Evolutionary conservation across 2,329 filamentous ascomycete genomes (phyloP).

Genomic region (Ophiostoma pallidulum): DNA sequence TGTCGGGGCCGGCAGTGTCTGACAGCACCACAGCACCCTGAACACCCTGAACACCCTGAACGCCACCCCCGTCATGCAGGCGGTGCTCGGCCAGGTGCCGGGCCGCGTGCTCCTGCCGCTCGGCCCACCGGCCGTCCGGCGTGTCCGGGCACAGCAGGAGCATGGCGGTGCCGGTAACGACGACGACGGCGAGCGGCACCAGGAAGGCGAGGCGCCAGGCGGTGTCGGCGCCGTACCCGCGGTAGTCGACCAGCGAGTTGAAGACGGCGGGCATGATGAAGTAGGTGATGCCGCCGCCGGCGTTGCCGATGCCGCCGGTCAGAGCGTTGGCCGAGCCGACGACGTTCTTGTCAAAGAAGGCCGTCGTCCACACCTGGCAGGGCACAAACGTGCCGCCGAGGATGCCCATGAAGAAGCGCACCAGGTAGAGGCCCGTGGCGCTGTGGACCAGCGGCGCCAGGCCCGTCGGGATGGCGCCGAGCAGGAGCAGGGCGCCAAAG

Average conservation of each 20-base stretch:
- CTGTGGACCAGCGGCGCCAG: conserved; percentile 68
- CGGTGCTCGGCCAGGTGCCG: conserved; percentile 42
- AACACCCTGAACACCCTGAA: conserved; percentile 35
- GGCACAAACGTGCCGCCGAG: conserved; percentile 72
- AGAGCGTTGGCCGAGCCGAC: conserved; percentile 83
- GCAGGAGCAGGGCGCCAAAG: conserved; percentile 67
- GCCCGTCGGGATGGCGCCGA: conserved; percentile 71
- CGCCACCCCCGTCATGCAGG: conserved; percentile 33
- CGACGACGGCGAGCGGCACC: not conserved
- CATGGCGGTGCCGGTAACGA: not conserved
- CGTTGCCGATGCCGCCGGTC: conserved; percentile 76
- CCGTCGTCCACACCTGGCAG: conserved; percentile 87
- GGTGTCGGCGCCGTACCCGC: not conserved
- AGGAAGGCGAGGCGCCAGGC: conserved; percentile 9
- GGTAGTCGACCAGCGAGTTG: conserved; percentile 31
- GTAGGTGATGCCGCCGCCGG: conserved; percentile 84
- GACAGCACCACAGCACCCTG: conserved; percentile 24
- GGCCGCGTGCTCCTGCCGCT: conserved; percentile 52
- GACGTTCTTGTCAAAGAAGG: conserved; percentile 87
- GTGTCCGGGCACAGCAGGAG: conserved; percentile 44
- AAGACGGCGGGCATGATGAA: conserved; percentile 89
- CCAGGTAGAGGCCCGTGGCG: conserved; percentile 56
- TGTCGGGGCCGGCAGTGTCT: conserved; percentile 33
- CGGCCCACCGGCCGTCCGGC: conserved; percentile 71
- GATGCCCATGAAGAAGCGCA: conserved; percentile 74